Evolutionary conservation across 2,329 filamentous ascomycete genomes (phyloP).

Genomic region (Paradendryphiella salina): DNA sequence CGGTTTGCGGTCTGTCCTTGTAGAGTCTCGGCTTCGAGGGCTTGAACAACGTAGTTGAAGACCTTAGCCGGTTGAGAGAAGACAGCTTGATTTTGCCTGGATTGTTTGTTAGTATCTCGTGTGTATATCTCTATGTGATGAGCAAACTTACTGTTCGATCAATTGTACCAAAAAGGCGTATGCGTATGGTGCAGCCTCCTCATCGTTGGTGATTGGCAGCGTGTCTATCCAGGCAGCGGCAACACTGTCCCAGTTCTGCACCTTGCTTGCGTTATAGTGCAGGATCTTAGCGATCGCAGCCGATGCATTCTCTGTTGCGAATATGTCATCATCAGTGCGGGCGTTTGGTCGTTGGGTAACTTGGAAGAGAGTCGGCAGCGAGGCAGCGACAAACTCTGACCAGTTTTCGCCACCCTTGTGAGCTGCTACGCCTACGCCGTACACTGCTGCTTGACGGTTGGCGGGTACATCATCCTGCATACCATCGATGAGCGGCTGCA

Average conservation of each 20-base stretch:
- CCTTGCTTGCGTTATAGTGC: constrained; percentile 79
- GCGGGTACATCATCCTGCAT: constrained; percentile 84
- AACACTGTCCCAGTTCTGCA: constrained; percentile 75
- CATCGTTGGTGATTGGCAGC: constrained; percentile 88
- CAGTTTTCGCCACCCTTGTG: constrained; percentile 87
- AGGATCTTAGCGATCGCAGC: constrained; percentile 96
- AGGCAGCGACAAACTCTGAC: constrained; percentile 82
- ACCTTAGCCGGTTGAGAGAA: constrained; percentile 75
- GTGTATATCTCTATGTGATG: background rate
- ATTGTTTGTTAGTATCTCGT: constrained; percentile 1
- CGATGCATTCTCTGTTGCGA: constrained; percentile 96
- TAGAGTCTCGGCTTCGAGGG: constrained; percentile 86
- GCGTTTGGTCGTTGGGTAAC: constrained; percentile 80
- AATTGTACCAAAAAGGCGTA: constrained; percentile 90
- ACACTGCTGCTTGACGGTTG: constrained; percentile 93
- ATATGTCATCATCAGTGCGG: constrained; percentile 88
- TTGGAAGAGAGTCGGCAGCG: constrained; percentile 81
- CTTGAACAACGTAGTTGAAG: constrained; percentile 83
- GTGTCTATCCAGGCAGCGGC: constrained; percentile 88
- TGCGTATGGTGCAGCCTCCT: constrained; percentile 94
- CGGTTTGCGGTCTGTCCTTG: constrained; percentile 79
- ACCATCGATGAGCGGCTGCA: constrained; percentile 82
- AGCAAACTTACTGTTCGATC: constrained; percentile 81
- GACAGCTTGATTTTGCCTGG: constrained; percentile 82
- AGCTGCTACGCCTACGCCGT: constrained; percentile 92